Evolutionary conservation across 73 alveolate genomes (phyloP).

Genomic region (Uronychia setigera): DNA sequence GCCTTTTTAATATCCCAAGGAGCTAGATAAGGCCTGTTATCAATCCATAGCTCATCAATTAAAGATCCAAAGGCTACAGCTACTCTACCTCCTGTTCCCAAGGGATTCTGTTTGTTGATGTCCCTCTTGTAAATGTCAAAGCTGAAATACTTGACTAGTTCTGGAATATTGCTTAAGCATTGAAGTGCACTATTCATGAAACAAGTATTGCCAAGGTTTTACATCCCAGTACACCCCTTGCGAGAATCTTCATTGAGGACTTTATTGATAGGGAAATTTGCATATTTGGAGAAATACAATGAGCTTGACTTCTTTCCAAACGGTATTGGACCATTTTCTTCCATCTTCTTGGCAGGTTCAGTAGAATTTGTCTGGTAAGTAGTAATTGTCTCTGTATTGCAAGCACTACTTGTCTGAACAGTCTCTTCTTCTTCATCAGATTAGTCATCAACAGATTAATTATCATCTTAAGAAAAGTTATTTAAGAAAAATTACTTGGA

Average conservation of each 20-base stretch:
- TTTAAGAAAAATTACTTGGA: no score
- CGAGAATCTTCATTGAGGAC: conserved; percentile 36
- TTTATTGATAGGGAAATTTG: conserved; percentile 10
- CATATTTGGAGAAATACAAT: not conserved
- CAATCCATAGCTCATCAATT: conserved; percentile 52
- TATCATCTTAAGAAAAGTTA: no score
- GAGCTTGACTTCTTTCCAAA: not conserved
- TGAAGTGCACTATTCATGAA: conserved; percentile 62
- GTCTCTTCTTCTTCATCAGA: no score
- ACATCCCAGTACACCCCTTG: conserved; percentile 77
- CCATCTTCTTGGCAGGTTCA: not conserved
- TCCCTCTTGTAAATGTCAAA: conserved; percentile 58
- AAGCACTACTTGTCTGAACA: no score
- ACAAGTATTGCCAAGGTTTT: conserved; percentile 53
- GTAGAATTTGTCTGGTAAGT: not conserved
- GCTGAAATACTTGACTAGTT: conserved; percentile 68
- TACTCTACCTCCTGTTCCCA: conserved; percentile 64
- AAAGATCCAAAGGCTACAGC: conserved; percentile 65
- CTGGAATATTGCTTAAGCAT: conserved; percentile 68
- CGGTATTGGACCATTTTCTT: not conserved
- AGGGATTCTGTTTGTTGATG: conserved; percentile 69
- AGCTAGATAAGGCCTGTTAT: conserved; percentile 26
- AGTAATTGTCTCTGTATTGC: not conserved
- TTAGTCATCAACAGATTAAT: no score
- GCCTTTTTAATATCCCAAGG: conserved; percentile 81